Base-by-base conservation (phyloP, 208 protist genomes). In the Sergeia podlipaevii region DNA sequence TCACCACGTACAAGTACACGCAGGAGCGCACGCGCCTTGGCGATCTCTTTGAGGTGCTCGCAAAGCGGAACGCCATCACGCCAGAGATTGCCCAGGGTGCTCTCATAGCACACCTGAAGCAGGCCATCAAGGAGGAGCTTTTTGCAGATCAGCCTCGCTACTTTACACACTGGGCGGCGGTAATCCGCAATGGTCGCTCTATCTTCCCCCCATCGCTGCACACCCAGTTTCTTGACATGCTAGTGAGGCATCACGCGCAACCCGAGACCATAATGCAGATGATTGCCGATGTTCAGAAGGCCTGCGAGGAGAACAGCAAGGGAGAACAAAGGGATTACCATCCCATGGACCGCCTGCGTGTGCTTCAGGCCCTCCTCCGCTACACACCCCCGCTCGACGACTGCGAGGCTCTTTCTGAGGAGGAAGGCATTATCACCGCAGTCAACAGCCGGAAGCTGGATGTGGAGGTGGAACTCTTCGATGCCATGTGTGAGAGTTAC, bases 301-400 rank as follows among this genome's bases (percentile, higher is more conserved):
- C 65, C 27, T 34, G 67, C 4, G 64, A 55, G 41, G 75, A 84
- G 27, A 41, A 1, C 29, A 52, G 47, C n/a, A 70, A 65, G 59
- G 49, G 59, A 10, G 70, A 76, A 11, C 64, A 77, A 45, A 74
- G 73, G 37, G 80, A 88, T 29, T 32, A 69, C 21, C 65, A 80
- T 33, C 60, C 70, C 30, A 62, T 57, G 8, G 69, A 78, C n/a
- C 82, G 87, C 42, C 88, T 95, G 42, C 87, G 83, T 43, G 73
- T 88, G 11, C 70, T 95, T 56, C 80, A 75, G 39, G 75, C 84
- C 4, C 48, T 95, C n/a, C 69, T 95, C 47, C 74, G 77, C 23
- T 88, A 95, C 62, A 58, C 68, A 4, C 82, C 81, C 8, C 60
- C 67, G 8, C 49, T 89, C 26, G 27, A 74, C 15, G 67, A 77